These are phyloP conservation scores for Fragilaria radians DNA, from an alignment of 108 stramenopile species.

Conservation along the genomic window DNA sequence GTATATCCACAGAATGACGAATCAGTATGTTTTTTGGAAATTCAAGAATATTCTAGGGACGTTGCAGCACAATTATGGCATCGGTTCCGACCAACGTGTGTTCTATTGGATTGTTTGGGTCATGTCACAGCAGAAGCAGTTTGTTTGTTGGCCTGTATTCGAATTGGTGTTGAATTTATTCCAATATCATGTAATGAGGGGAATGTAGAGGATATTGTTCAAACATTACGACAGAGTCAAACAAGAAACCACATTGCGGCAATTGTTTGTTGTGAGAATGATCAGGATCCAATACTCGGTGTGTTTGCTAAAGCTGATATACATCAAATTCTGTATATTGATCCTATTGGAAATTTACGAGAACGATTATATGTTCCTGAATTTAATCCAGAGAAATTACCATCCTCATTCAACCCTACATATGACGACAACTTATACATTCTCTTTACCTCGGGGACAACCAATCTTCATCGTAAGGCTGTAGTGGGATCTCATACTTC, in stretches of 20 bases:
- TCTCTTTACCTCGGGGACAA: conserved; percentile 4
- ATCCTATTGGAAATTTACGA: conserved; percentile 15
- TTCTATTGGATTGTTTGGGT: conserved; percentile 31
- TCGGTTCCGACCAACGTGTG: conserved; percentile 27
- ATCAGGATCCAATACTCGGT: conserved; percentile 29
- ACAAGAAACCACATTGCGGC: conserved; percentile 13
- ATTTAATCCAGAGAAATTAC: conserved; percentile 3
- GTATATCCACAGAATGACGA: neutral
- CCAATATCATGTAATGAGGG: conserved; percentile 21
- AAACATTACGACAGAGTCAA: conserved; percentile 9
- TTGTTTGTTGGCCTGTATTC: conserved; percentile 30
- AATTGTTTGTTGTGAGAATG: conserved; percentile 24
- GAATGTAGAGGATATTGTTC: conserved; percentile 18
- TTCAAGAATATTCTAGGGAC: conserved; percentile 30
- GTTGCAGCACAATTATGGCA: conserved; percentile 24
- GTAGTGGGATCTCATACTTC: conserved; percentile 12
- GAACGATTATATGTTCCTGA: conserved; percentile 28
- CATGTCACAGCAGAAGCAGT: conserved; percentile 23
- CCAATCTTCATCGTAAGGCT: neutral
- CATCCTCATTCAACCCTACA: neutral
- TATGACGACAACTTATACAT: neutral
- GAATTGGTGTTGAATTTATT: conserved; percentile 26
- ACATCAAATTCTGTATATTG: conserved; percentile 25
- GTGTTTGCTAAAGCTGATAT: conserved; percentile 29
- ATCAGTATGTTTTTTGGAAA: conserved; percentile 23